These are phyloP conservation scores for Crepidotus variabilis DNA, from an alignment of 768 basidiomycete genomes.

Conservation along the genomic window DNA sequence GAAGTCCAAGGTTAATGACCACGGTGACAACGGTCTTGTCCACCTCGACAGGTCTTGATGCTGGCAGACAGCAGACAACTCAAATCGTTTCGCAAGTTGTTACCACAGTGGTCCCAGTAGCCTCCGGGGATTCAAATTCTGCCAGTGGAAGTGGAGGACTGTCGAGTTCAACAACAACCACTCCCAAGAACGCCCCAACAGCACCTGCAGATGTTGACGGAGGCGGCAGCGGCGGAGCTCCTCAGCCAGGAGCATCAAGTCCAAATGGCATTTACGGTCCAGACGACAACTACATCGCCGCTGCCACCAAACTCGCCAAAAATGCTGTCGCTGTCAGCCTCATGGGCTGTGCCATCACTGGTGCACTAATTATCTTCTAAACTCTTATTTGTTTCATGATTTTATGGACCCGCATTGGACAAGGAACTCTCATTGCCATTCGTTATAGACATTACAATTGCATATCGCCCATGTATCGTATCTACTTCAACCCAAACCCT, in stretches of 20 bases:
- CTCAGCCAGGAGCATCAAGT: slow-evolving; percentile 50
- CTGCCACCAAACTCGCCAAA: slow-evolving; percentile 42
- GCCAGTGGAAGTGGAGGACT: not conserved
- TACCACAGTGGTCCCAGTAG: slow-evolving; percentile 37
- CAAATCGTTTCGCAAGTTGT: slow-evolving; percentile 36
- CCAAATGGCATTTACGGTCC: slow-evolving; percentile 61
- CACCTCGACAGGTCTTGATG: slow-evolving; percentile 33
- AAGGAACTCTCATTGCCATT: not conserved
- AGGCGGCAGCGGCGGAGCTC: slow-evolving; percentile 54
- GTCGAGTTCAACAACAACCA: slow-evolving; percentile 30
- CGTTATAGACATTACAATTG: not conserved
- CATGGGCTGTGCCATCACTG: slow-evolving; percentile 46
- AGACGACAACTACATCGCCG: slow-evolving; percentile 60
- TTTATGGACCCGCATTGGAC: not conserved
- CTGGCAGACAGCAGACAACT: slow-evolving; percentile 35
- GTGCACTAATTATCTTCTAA: slow-evolving; percentile 43
- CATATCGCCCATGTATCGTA: not conserved
- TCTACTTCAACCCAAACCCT: not conserved
- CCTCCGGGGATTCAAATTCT: slow-evolving; percentile 3
- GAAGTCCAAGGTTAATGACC: slow-evolving; percentile 8
- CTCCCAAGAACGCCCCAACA: slow-evolving; percentile 46
- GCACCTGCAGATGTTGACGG: slow-evolving; percentile 53
- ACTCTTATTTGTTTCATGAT: slow-evolving; percentile 2
- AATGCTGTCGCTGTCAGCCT: slow-evolving; percentile 41
- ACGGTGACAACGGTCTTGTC: slow-evolving; percentile 34